A percentile compares a stretch with the other conserved stretches of the same genome.
Evolutionary conservation across 352 stramenopile genomes (phyloP).

Genomic region (Phytophthora pistaciae): DNA sequence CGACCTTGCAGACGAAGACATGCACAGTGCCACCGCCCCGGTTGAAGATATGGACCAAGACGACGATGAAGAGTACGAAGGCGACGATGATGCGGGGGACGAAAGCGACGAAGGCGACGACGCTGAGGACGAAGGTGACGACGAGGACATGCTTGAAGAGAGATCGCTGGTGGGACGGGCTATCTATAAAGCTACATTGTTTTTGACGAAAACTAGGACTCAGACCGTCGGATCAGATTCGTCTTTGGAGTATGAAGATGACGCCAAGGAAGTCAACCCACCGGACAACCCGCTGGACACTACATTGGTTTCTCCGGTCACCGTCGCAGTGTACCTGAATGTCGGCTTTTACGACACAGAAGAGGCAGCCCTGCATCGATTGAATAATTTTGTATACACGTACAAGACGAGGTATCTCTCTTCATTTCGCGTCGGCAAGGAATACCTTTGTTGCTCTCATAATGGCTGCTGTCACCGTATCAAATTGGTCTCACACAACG

Average conservation of each 20-base stretch:
- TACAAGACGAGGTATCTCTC: background rate
- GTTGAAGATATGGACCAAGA: background rate
- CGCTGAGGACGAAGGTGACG: background rate
- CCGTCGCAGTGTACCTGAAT: background rate
- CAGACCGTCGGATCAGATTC: background rate
- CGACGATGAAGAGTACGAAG: too few relatives aligned
- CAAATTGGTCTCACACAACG: constrained; percentile 1
- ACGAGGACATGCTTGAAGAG: too few relatives aligned
- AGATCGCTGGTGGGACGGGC: too few relatives aligned
- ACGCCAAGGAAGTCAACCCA: background rate
- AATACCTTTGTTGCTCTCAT: constrained; percentile 8
- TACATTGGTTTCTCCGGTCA: too few relatives aligned
- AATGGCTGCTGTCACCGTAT: background rate
- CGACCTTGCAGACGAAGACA: background rate
- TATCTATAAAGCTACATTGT: background rate
- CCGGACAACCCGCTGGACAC: background rate
- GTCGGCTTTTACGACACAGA: background rate
- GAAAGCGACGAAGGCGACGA: background rate
- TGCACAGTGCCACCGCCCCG: background rate
- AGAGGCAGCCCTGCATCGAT: background rate
- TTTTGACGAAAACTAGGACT: background rate
- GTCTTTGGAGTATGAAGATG: background rate
- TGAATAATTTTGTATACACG: background rate
- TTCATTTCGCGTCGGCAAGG: background rate
- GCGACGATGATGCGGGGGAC: too few relatives aligned